phyloP scores from a whole-genome alignment of 202 grass and related monocot species.

The Dendrocalamus latiflorus region DNA sequence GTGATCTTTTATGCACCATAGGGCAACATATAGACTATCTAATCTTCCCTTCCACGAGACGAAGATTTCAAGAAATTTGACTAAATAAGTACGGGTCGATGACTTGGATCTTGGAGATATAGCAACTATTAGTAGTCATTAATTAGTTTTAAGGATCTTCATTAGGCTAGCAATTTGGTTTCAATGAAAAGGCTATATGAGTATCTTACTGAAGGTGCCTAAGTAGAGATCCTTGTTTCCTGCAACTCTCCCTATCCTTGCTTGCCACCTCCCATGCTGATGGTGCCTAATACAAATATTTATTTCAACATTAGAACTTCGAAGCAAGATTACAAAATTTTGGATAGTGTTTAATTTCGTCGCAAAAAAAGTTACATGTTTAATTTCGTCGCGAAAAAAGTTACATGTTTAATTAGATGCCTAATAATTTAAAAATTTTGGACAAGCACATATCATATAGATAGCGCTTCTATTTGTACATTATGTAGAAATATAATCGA shows the following conservation, averaged over 20 bases:
- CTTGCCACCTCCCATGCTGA: constrained; percentile 98
- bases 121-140: constrained; percentile 32
- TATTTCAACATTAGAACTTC: background rate
- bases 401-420: background rate
- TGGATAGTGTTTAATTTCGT: no score
- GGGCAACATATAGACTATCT: constrained; percentile 42
- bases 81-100: constrained; percentile 41
- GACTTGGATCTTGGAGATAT: constrained; percentile 38
- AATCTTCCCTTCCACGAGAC: constrained; percentile 57
- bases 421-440: background rate
- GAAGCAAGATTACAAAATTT: background rate
- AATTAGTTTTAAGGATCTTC: constrained; percentile 23
- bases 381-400: no score
- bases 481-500: background rate
- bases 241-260: constrained; percentile 94
- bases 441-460: background rate
- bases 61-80: constrained; percentile 51
- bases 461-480: background rate
- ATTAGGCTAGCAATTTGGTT: constrained; percentile 9
- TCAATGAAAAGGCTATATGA: background rate
- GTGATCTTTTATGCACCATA: constrained; percentile 43
- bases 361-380: no score
- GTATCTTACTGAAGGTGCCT: constrained; percentile 88
- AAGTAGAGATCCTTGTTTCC: constrained; percentile 96
- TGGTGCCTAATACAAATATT: constrained; percentile 61